phyloP scores from a whole-genome alignment of 257 asterid species.

The Scutellaria barbata region DNA sequence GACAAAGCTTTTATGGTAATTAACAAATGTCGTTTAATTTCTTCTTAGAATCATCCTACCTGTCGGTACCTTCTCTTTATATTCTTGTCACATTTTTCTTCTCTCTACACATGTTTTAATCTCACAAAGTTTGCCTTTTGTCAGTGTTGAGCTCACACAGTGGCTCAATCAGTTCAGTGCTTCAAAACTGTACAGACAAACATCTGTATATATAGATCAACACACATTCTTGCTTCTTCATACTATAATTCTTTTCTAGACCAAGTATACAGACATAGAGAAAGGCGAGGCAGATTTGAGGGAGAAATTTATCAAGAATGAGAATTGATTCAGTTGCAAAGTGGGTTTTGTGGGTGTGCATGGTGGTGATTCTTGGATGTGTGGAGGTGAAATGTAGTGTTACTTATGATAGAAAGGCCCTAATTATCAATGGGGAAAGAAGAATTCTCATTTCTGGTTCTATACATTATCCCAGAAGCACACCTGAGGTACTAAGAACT shows the following conservation, averaged over 20 bases:
- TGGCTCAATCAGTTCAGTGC: conserved; percentile 30
- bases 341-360: conserved; percentile 58
- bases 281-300: conserved; percentile 26
- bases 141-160: conserved; percentile 47
- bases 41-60: conserved; percentile 36
- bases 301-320: conserved; percentile 42
- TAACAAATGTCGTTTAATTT: conserved; percentile 16
- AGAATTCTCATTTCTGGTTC: conserved; percentile 92
- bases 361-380: conserved; percentile 51
- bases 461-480: conserved; percentile 93
- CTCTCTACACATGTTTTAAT: conserved; percentile 19
- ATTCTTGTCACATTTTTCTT: conserved; percentile 16
- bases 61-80: conserved; percentile 32
- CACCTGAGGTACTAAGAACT: conserved; percentile 69
- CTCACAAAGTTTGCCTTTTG: conserved; percentile 30
- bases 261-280: conserved; percentile 14
- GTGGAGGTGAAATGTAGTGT: conserved; percentile 58
- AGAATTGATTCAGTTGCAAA: conserved; percentile 43
- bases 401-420: conserved; percentile 76
- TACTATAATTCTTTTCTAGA: conserved; percentile 14
- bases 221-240: conserved; percentile 35
- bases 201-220: conserved; percentile 30
- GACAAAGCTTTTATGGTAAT: neutral
- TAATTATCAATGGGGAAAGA: conserved; percentile 86
- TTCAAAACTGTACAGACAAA: conserved; percentile 31